Base-by-base conservation (phyloP, 2,329 filamentous ascomycete species). In the Hypomyces perniciosus region DNA sequence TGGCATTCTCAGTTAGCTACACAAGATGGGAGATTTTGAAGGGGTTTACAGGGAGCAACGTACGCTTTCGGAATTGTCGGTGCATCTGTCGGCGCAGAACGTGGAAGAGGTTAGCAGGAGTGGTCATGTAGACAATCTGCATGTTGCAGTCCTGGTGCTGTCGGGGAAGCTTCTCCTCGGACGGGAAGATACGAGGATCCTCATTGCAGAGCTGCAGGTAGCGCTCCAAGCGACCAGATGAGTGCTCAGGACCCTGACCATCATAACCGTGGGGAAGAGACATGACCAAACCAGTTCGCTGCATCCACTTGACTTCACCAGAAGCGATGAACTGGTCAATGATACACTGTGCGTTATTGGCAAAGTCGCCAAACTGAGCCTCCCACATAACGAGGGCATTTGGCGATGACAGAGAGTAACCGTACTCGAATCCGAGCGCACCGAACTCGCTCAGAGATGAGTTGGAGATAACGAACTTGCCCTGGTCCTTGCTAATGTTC, bases 81-180 rank as follows among this genome's bases (percentile, higher is more conserved):
- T 97, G 91, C 85, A 99, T 96, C 76, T 99, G 93, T 72, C 93
- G 84, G 68, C 93, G 88, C 57, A 99, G 81, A 60, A 93, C 85
- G 73, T 99, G 93, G 85, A 99, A 99, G 68, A 95, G 72, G 73
- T 99, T 99, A 58, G 92, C 81, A 29, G 93, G 93, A 43, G 86
- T 88, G n/a, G 93, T 99, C 83, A 95, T 91, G 78, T 93, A 96
- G 50, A 85, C 90, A 68, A 99, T 87, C 76, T 99, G 93, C 84
- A 99, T 95, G 77, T 99, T 99, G 80, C 90, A 96, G 75, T 99
- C 93, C 76, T 99, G 93, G 77, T 99, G 93, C 73, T 97, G 93
- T 61, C 93, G 90, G 50, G 95, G 85, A 54, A 97, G 83, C 78
- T 93, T 96, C 59, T 96, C 90, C 31, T 81, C 77, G 2, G 83